Percentiles rank a stretch among this genome's conserved stretches.
Conservation (phyloP, 495 filamentous ascomycete genomes). For the Neurospora sp. region DNA sequence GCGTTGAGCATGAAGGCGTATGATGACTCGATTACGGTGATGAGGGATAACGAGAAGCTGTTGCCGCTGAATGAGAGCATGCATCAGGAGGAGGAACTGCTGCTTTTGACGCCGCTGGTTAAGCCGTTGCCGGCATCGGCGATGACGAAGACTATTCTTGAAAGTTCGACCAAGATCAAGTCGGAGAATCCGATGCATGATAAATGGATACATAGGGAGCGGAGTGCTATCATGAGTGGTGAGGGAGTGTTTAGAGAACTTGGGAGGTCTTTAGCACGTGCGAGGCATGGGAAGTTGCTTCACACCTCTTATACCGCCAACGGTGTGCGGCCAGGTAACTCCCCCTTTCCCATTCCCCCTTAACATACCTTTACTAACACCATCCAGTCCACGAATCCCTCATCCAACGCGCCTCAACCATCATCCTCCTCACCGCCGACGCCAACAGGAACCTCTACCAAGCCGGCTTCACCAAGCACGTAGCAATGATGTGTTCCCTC, state of each 20-base stretch:
- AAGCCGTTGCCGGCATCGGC: conserved; percentile 81
- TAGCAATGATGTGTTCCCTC: conserved; percentile 79
- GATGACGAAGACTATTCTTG: conserved; percentile 43
- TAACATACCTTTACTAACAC: conserved; percentile 4
- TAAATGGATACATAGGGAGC: conserved; percentile 46
- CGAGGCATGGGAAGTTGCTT: conserved; percentile 68
- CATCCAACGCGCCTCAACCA: conserved; percentile 73
- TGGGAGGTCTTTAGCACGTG: conserved; percentile 68
- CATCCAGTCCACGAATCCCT: conserved; percentile 67
- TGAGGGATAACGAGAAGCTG: conserved; percentile 69
- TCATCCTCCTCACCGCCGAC: conserved; percentile 82
- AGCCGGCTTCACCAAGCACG: conserved; percentile 83
- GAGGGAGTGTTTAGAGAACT: conserved; percentile 82
- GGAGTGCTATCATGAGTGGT: conserved; percentile 68
- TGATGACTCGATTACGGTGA: conserved; percentile 75
- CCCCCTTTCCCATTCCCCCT: background rate
- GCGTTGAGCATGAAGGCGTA: conserved; percentile 50
- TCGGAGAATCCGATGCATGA: conserved; percentile 39
- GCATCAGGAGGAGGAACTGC: conserved; percentile 70
- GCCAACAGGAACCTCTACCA: conserved; percentile 86
- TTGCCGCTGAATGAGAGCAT: conserved; percentile 69
- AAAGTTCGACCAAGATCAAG: conserved; percentile 36
- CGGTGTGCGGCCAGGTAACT: conserved; percentile 59
- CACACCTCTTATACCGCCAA: conserved; percentile 90
- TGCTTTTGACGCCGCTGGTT: conserved; percentile 74